Percentiles rank a stretch among this genome's conserved stretches.
Conservation (phyloP, 805 yeast genomes). For the Groenewaldozyma salmanticensis region DNA sequence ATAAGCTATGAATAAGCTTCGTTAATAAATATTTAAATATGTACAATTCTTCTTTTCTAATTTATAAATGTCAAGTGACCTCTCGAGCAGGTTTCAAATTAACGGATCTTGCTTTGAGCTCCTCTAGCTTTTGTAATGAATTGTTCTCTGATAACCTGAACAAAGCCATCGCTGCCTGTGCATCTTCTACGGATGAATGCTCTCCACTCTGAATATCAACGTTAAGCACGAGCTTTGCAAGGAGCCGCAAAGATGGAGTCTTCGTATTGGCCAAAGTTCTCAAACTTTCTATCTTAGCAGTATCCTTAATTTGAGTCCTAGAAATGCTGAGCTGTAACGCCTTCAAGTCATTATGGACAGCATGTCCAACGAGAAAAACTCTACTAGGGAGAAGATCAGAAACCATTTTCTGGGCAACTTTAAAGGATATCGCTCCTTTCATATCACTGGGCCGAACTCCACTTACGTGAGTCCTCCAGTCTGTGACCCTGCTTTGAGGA, state of each 20-base stretch:
- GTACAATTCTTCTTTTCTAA: too few relatives aligned
- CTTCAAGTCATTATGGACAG: conserved; percentile 68
- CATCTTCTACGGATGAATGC: conserved; percentile 88
- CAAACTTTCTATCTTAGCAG: conserved; percentile 53
- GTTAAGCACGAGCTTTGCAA: conserved; percentile 47
- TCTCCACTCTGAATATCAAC: conserved; percentile 59
- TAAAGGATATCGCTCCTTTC: conserved; percentile 55
- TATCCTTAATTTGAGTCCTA: conserved; percentile 53
- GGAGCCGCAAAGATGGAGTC: conserved; percentile 62
- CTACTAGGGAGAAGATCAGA: conserved; percentile 40
- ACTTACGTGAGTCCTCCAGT: conserved; percentile 90
- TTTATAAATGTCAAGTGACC: too few relatives aligned
- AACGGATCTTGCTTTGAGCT: background rate
- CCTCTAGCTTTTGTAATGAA: too few relatives aligned
- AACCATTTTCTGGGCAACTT: conserved; percentile 53
- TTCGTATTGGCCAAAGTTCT: conserved; percentile 53
- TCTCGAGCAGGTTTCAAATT: too few relatives aligned
- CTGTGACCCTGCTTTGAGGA: conserved; percentile 69
- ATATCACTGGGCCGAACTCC: conserved; percentile 70
- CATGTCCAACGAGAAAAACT: conserved; percentile 66
- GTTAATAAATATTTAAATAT: too few relatives aligned
- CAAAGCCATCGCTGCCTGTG: conserved; percentile 77
- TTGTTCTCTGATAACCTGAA: conserved; percentile 55
- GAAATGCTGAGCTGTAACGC: conserved; percentile 52
- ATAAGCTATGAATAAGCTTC: conserved; percentile 1